phyloP scores from a whole-genome alignment of 2,329 filamentous ascomycete species.

The Aspergillus uvarum region DNA sequence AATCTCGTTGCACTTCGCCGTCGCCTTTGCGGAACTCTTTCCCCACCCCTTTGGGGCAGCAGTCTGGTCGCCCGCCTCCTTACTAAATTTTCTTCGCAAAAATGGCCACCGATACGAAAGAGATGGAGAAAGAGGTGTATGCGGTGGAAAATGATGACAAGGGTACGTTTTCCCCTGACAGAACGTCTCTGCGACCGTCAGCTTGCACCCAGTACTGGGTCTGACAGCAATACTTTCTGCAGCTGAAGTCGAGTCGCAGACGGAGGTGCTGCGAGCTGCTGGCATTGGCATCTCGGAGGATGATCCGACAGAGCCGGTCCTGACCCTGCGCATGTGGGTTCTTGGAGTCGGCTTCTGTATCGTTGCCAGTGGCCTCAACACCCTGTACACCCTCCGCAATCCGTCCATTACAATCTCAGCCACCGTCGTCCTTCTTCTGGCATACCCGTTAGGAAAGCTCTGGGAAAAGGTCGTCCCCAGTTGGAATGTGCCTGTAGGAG shows the following conservation, averaged over 20 bases:
- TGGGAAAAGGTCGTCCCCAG: constrained; percentile 27
- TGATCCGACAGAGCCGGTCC: constrained; percentile 44
- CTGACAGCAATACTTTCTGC: neutral
- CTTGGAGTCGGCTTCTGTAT: constrained; percentile 17
- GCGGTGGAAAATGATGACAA: neutral
- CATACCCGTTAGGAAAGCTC: constrained; percentile 23
- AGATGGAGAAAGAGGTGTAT: neutral
- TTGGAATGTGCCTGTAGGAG: constrained; percentile 21
- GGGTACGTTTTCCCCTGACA: neutral
- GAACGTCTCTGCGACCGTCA: neutral
- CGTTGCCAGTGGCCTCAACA: constrained; percentile 18
- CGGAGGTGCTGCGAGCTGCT: constrained; percentile 30
- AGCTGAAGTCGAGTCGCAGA: constrained; percentile 3
- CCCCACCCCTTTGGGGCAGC: neutral
- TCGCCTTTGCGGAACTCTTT: neutral
- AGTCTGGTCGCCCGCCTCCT: neutral
- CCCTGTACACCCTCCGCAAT: constrained; percentile 20
- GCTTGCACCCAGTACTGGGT: too few relatives aligned
- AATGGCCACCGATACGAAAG: constrained; percentile 3
- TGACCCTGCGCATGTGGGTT: constrained; percentile 20
- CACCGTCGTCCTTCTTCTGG: constrained; percentile 21
- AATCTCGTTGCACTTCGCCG: neutral
- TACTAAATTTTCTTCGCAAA: neutral
- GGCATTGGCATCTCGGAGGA: constrained; percentile 53
- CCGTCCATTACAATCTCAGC: constrained; percentile 29